Percentiles rank a stretch among this genome's conserved stretches.
Conservation (phyloP, 1,284 basidiomycete genomes). For the Pyrrhoderma lamaoense region DNA sequence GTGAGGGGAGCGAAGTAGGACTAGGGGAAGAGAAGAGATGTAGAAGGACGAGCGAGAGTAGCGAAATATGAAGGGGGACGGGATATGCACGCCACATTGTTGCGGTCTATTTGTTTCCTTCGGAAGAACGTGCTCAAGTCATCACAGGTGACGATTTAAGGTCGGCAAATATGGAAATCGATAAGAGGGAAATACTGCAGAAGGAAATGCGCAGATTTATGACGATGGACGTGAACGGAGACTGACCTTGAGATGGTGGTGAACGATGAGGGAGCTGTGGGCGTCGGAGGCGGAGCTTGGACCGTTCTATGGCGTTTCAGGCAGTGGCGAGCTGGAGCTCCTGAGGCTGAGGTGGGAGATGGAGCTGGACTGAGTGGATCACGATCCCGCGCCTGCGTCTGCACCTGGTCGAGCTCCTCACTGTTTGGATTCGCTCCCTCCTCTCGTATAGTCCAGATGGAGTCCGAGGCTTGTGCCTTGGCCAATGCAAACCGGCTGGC, state of each 20-base stretch:
- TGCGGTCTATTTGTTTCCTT: slow-evolving; percentile 1
- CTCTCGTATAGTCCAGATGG: slow-evolving; percentile 13
- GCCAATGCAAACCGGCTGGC: slow-evolving; percentile 5
- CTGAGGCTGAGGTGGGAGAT: neutral
- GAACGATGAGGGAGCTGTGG: slow-evolving; percentile 14
- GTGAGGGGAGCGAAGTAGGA: neutral
- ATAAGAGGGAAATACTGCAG: neutral
- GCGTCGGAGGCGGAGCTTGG: slow-evolving; percentile 7
- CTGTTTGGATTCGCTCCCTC: neutral
- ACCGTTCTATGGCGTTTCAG: slow-evolving; percentile 14
- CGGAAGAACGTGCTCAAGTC: neutral
- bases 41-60: neutral
- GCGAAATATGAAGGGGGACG: neutral
- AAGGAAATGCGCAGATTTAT: neutral
- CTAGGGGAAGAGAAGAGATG: neutral
- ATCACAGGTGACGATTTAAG: neutral
- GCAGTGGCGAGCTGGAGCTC: neutral
- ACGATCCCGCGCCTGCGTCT: neutral
- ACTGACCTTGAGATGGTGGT: slow-evolving; percentile 16
- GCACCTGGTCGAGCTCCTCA: neutral
- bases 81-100: neutral
- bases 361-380: neutral
- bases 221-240: neutral
- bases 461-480: slow-evolving; percentile 1
- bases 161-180: neutral